phyloP scores from a whole-genome alignment of 192 early-diverging fungal genomes.

The Backusella macrospora region DNA sequence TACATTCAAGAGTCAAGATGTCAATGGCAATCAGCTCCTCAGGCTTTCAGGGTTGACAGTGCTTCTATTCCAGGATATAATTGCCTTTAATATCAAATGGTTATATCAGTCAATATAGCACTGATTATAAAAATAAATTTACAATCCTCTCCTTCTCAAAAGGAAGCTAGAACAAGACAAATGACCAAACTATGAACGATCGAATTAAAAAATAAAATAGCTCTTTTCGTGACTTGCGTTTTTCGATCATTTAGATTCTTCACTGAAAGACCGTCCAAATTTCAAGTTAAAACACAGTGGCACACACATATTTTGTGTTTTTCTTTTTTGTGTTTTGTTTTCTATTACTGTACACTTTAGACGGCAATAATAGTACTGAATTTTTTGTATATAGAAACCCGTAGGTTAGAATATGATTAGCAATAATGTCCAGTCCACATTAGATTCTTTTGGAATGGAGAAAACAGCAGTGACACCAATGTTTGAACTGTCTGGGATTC shows the following conservation, averaged over 20 bases:
- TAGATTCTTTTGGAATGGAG: slow-evolving; percentile 17
- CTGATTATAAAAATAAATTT: no score
- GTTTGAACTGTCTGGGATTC: slow-evolving; percentile 59
- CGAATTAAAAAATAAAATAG: no score
- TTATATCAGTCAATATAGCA: no score
- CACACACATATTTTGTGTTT: slow-evolving; percentile 6
- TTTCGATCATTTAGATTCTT: not conserved
- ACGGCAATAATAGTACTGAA: not conserved
- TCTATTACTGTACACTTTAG: slow-evolving; percentile 7
- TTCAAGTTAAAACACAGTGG: slow-evolving; percentile 1
- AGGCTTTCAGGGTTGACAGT: no score
- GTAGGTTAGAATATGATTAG: slow-evolving; percentile 13
- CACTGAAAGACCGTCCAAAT: not conserved
- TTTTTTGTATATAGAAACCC: slow-evolving; percentile 5
- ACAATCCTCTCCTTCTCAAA: no score
- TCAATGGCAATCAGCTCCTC: no score
- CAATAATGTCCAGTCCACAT: slow-evolving; percentile 17
- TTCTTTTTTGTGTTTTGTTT: not conserved
- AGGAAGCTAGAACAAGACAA: no score
- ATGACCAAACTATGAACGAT: no score
- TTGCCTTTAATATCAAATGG: no score
- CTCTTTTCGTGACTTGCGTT: no score
- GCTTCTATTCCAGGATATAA: no score
- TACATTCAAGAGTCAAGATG: no score
- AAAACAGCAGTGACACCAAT: slow-evolving; percentile 36